Percentiles rank a stretch among this genome's conserved stretches.
Evolutionary conservation across 306 rosid genomes (phyloP).

Genomic region (Citrullus colocynthis): DNA sequence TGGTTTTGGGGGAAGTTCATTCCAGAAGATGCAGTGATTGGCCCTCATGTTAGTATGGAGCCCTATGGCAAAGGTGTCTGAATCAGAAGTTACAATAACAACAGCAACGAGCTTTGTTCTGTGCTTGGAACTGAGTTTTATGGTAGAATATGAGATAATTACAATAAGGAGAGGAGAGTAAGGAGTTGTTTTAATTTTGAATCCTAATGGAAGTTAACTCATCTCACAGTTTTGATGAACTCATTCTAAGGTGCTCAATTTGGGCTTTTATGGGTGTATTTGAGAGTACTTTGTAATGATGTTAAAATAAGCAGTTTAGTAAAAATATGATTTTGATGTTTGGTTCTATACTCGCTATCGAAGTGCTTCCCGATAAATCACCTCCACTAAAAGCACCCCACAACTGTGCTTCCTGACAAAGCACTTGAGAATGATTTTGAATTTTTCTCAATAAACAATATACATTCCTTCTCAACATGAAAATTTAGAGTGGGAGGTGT

Average conservation of each 20-base stretch:
- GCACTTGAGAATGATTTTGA: neutral
- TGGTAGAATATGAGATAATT: neutral
- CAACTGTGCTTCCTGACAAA: neutral
- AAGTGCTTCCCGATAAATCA: neutral
- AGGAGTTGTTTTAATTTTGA: neutral
- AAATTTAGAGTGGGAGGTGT: neutral
- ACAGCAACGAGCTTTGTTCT: neutral
- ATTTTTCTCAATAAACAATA: neutral
- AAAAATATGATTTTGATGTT: neutral
- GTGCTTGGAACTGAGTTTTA: neutral
- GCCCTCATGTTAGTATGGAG: slow-evolving; percentile 8
- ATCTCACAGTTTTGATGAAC: neutral
- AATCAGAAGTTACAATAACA: neutral
- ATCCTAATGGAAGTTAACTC: neutral
- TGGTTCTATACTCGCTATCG: neutral
- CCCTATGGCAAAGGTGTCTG: neutral
- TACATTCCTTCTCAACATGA: neutral
- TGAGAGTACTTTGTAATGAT: neutral
- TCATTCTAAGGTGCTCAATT: neutral
- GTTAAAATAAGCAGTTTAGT: neutral
- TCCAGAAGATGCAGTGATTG: slow-evolving; percentile 14
- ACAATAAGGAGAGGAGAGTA: neutral
- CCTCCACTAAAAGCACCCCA: neutral
- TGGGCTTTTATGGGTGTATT: neutral
- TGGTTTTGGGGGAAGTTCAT: slow-evolving; percentile 41